These are phyloP conservation scores for Aspergillus luchuensis DNA, from an alignment of 2,329 filamentous ascomycete genomes.

Conservation along the genomic window DNA sequence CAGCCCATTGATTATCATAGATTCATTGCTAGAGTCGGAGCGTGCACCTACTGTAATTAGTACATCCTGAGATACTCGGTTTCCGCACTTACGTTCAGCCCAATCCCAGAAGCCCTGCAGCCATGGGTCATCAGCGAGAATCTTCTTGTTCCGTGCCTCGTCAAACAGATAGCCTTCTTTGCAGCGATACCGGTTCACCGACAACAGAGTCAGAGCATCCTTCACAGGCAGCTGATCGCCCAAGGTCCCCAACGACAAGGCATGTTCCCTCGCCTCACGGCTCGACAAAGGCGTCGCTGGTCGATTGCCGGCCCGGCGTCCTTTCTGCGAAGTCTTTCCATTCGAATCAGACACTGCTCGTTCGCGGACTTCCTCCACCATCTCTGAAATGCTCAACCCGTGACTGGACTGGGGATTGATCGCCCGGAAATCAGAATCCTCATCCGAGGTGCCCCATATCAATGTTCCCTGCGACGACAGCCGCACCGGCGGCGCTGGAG, in stretches of 20 bases:
- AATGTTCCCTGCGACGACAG: slow-evolving; percentile 42
- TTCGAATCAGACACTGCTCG: slow-evolving; percentile 24
- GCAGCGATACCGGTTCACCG: slow-evolving; percentile 52
- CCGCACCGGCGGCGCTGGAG: slow-evolving; percentile 41
- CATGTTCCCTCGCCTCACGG: slow-evolving; percentile 42
- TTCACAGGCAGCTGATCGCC: slow-evolving; percentile 35
- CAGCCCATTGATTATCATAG: slow-evolving; percentile 58
- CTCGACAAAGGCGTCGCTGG: slow-evolving; percentile 35
- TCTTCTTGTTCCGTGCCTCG: slow-evolving; percentile 55
- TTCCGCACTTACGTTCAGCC: slow-evolving; percentile 50
- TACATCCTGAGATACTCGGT: neutral
- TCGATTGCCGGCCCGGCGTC: neutral
- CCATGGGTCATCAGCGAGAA: slow-evolving; percentile 58
- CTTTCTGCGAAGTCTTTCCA: slow-evolving; percentile 9
- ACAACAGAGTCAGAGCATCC: slow-evolving; percentile 45
- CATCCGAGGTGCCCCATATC: slow-evolving; percentile 32
- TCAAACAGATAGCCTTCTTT: slow-evolving; percentile 58
- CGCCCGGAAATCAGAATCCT: slow-evolving; percentile 33
- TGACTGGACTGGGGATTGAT: slow-evolving; percentile 34
- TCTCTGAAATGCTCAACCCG: slow-evolving; percentile 31
- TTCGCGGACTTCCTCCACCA: slow-evolving; percentile 33
- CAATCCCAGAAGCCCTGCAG: slow-evolving; percentile 63
- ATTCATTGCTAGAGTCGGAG: slow-evolving; percentile 45
- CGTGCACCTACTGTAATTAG: slow-evolving; percentile 39
- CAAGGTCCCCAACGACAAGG: slow-evolving; percentile 32